A percentile compares a stretch with the other conserved stretches of the same genome.
Evolutionary conservation across 306 rosid species (phyloP).

Genomic region (Fagus sylvatica): DNA sequence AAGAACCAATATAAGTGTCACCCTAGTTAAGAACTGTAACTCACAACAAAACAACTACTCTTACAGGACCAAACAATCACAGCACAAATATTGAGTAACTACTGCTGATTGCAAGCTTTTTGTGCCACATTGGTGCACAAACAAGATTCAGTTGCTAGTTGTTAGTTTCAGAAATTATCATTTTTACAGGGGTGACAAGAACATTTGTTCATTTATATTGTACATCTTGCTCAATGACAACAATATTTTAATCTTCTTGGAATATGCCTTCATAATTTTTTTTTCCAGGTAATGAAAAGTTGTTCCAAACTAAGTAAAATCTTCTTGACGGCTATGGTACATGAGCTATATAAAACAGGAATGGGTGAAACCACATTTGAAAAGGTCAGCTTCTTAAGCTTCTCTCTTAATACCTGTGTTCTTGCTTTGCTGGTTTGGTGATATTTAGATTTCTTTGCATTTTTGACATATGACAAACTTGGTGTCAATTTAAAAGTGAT

Average conservation of each 20-base stretch:
- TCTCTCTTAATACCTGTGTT: slow-evolving; percentile 5
- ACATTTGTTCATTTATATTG: slow-evolving; percentile 15
- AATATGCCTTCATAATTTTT: slow-evolving; percentile 4
- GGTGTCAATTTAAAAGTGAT: neutral
- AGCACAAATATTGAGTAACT: neutral
- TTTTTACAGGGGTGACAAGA: neutral
- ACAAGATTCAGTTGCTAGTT: slow-evolving; percentile 14
- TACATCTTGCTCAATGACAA: slow-evolving; percentile 13
- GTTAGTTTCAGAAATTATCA: slow-evolving; percentile 2
- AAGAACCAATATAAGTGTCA: neutral
- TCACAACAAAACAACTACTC: slow-evolving; percentile 11
- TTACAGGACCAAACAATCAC: slow-evolving; percentile 14
- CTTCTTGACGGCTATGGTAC: slow-evolving; percentile 87
- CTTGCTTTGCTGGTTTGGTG: neutral
- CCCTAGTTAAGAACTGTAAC: neutral
- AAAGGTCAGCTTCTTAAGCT: slow-evolving; percentile 61
- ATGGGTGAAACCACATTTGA: slow-evolving; percentile 94
- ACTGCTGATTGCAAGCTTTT: slow-evolving; percentile 13
- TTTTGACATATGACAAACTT: neutral
- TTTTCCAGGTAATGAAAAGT: slow-evolving; percentile 77
- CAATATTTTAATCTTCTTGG: slow-evolving; percentile 8
- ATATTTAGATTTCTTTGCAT: slow-evolving; percentile 12
- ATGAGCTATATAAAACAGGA: slow-evolving; percentile 87
- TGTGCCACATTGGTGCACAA: slow-evolving; percentile 1
- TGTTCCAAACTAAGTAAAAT: slow-evolving; percentile 72